Evolutionary conservation across 2,329 filamentous ascomycete species (phyloP), one percentile per base, ranked within the genome.

Genomic region (Gaeumannomyces sp.): DNA sequence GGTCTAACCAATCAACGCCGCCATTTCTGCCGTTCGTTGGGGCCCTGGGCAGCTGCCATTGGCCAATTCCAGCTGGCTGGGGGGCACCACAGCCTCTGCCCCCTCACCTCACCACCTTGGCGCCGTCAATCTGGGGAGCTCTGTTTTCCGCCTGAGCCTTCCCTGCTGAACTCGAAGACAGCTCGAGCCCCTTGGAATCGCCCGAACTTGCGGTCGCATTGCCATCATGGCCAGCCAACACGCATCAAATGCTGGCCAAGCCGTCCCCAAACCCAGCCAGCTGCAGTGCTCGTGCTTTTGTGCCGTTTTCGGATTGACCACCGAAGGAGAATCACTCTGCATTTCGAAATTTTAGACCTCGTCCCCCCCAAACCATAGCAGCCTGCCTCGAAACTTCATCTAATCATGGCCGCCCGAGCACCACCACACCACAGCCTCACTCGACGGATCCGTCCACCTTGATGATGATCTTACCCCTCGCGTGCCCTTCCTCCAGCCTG

Each of bases 391-490:
- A 45, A 45, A 45, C 38, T 45, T 45, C 14, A 45, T 45, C 38
- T 45, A 22, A 45, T 45, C 8, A 22, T 45, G 3, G 38, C 38
- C 38, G 38, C 38, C 38, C 16, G 38, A 45, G 38, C 16, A 45
- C 38, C 4, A 45, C 38, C 33, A 33, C 33, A 33, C 35, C 45
- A 6, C 45, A 50, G 45, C 45, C 45, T 50, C 45, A 53, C 45
- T n/a, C 5, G 6, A 64, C 73, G 63, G 68, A 67, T 19, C 67
- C 66, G 66, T 67, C 67, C 38, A 78, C 70, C 63, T 73, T 74
- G 57, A 80, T 74, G n/a, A 79, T 68, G 25, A 79, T 72, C 67
- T 79, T 79, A 0, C 77, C 77, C 61, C 71, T 76, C 8, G 75
- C 69, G 60, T 71, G 74, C 2, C 76, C 71, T 22, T 69, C 68